phyloP scores from a whole-genome alignment of 768 basidiomycete species.

The Suillus brevipes region DNA sequence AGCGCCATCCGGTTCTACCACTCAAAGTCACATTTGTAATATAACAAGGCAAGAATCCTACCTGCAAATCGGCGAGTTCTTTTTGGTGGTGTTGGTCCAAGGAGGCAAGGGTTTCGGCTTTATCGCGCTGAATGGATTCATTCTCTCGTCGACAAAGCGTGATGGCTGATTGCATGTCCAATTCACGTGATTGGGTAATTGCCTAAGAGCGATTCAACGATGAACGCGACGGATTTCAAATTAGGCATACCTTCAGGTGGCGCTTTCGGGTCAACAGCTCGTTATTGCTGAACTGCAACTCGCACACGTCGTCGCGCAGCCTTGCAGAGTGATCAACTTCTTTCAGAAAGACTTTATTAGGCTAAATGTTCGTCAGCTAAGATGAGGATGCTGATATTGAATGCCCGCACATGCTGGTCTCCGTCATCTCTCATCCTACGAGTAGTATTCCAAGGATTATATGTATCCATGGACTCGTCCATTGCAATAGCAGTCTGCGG shows the following conservation, averaged over 20 bases:
- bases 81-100: neutral
- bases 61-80: neutral
- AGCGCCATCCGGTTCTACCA: neutral
- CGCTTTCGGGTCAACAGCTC: neutral
- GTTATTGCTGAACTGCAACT: neutral
- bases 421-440: neutral
- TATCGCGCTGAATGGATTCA: neutral
- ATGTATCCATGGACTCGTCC: too few species aligned
- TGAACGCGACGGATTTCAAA: neutral
- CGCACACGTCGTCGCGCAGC: neutral
- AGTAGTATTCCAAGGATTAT: neutral
- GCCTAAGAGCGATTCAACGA: neutral
- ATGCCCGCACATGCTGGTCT: neutral
- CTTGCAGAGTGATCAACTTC: neutral
- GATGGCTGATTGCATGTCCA: neutral
- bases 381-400: neutral
- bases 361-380: neutral
- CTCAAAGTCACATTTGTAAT: neutral
- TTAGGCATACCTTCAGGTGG: neutral
- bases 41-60: neutral
- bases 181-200: too few species aligned
- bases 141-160: neutral
- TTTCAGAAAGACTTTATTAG: neutral
- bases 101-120: neutral
- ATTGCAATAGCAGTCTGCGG: neutral